Percentiles rank a stretch among this genome's conserved stretches.
phyloP scores from a whole-genome alignment of 306 rosid species.

The Sesbania bispinosa region DNA sequence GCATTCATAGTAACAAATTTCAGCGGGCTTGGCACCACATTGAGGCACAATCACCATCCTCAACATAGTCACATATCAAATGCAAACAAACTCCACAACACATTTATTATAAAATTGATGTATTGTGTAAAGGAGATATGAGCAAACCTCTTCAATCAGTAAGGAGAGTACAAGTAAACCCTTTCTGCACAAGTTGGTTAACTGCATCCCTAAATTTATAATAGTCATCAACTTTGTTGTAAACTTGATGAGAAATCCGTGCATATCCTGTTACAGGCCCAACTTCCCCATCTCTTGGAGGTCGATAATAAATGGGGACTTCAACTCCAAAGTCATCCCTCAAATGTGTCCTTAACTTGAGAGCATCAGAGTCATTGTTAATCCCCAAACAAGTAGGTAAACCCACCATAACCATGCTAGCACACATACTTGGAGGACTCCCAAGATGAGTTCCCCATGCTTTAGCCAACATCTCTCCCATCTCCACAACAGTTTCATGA shows the following conservation, averaged over 20 bases:
- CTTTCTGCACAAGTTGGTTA: slow-evolving; percentile 56
- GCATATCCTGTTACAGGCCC: slow-evolving; percentile 74
- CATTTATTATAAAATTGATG: slow-evolving; percentile 6
- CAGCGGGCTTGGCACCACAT: too few species aligned
- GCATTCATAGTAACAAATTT: slow-evolving; percentile 1
- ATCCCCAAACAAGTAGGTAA: slow-evolving; percentile 75
- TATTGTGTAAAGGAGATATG: not conserved
- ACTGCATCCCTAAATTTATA: slow-evolving; percentile 74
- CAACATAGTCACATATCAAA: not conserved
- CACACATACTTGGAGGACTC: slow-evolving; percentile 76
- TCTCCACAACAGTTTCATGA: slow-evolving; percentile 76
- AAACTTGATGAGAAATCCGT: slow-evolving; percentile 87
- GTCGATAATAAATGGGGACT: slow-evolving; percentile 72
- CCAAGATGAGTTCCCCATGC: slow-evolving; percentile 93
- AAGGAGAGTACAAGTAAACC: slow-evolving; percentile 65
- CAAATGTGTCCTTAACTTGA: slow-evolving; percentile 60
- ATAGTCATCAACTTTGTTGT: slow-evolving; percentile 79
- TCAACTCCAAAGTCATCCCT: slow-evolving; percentile 79
- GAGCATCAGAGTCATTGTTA: slow-evolving; percentile 58
- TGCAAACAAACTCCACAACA: slow-evolving; percentile 5
- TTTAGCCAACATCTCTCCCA: slow-evolving; percentile 77
- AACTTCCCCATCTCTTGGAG: slow-evolving; percentile 57
- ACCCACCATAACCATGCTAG: slow-evolving; percentile 92
- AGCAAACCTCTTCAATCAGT: slow-evolving; percentile 59
- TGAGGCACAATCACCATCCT: slow-evolving; percentile 4